These are phyloP conservation scores for Stropharia rugosoannulata DNA, from an alignment of 768 basidiomycete species.

Conservation along the genomic window DNA sequence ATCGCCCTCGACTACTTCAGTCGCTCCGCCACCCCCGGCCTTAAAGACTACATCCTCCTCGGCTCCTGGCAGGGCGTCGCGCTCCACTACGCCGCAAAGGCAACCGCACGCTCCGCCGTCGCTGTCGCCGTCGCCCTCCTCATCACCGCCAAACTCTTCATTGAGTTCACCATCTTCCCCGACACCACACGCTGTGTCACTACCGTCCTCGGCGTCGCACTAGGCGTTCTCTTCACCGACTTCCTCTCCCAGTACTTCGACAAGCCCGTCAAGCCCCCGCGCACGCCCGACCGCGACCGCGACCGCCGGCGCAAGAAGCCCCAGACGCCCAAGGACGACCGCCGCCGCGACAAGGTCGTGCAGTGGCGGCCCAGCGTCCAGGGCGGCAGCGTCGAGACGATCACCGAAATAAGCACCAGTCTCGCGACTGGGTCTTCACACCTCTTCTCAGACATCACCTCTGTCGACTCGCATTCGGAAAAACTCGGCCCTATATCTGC, in stretches of 20 bases:
- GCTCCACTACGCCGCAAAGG: constrained; percentile 64
- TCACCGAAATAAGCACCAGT: constrained; percentile 21
- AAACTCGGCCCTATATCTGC: constrained; percentile 55
- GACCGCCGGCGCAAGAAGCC: constrained; percentile 32
- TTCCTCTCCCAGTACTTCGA: constrained; percentile 67
- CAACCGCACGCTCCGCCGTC: constrained; percentile 48
- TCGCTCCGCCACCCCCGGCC: constrained; percentile 41
- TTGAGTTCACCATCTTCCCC: constrained; percentile 57
- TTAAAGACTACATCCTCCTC: constrained; percentile 61
- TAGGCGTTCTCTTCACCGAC: constrained; percentile 73
- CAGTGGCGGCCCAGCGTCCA: constrained; percentile 46
- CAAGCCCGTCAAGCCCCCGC: constrained; percentile 40
- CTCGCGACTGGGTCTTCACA: constrained; percentile 18
- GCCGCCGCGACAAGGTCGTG: constrained; percentile 36
- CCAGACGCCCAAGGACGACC: constrained; percentile 22
- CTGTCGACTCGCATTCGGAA: constrained; percentile 70
- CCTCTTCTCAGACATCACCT: constrained; percentile 57
- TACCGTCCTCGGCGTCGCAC: constrained; percentile 62
- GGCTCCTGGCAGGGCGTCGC: constrained; percentile 79
- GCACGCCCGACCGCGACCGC: constrained; percentile 24
- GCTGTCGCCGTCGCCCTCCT: constrained; percentile 55
- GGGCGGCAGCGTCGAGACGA: constrained; percentile 31
- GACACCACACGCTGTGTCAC: constrained; percentile 57
- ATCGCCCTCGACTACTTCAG: constrained; percentile 62
- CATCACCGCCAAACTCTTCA: constrained; percentile 59